Evolutionary conservation across 148 eudicot genomes (phyloP).

Genomic region (Fallopia convolvulus): DNA sequence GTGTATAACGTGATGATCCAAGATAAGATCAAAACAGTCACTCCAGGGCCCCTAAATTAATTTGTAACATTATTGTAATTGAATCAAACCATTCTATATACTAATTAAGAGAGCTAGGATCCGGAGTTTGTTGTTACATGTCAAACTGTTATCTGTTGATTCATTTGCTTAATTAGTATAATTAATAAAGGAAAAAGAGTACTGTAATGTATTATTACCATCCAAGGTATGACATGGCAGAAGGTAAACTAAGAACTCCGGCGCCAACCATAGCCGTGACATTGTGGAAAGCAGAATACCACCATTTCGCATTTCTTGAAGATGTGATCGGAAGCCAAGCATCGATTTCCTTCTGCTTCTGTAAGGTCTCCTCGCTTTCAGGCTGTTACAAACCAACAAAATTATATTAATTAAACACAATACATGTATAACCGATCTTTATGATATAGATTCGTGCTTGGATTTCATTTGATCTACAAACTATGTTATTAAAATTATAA

Average conservation of each 20-base stretch:
- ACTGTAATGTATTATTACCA: neutral
- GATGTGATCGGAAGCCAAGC: conserved; percentile 2
- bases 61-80: too few species aligned
- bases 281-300: conserved; percentile 1
- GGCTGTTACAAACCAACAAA: neutral
- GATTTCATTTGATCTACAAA: neutral
- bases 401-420: neutral
- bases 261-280: conserved; percentile 2
- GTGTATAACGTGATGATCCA: conserved; percentile 37
- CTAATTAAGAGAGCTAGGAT: too few species aligned
- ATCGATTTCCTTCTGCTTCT: neutral
- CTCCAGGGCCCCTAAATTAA: conserved; percentile 30
- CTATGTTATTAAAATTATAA: too few species aligned
- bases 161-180: too few species aligned
- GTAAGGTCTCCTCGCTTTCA: neutral
- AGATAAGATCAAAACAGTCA: conserved; percentile 28
- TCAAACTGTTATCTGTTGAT: too few species aligned
- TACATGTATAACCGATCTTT: neutral
- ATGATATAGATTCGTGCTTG: neutral
- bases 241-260: neutral
- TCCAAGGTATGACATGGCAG: neutral
- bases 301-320: conserved; percentile 7
- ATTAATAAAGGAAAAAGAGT: too few species aligned
- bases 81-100: too few species aligned
- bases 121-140: neutral